phyloP scores from a whole-genome alignment of 148 eudicot species.

The Rhododendron simsii region DNA sequence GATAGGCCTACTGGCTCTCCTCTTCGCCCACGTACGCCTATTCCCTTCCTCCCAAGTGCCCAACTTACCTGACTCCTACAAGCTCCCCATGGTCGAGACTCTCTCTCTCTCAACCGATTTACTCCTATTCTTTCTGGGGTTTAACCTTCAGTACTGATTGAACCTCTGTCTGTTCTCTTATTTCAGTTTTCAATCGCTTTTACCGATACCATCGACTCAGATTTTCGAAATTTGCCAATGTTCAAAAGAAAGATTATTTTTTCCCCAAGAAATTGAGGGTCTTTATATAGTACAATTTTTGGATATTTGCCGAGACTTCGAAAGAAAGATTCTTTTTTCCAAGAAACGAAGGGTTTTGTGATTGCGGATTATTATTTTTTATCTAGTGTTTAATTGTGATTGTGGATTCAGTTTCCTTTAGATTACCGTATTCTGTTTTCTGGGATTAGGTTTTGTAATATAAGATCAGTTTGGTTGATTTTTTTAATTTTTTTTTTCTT shows the following conservation, averaged over 20 bases:
- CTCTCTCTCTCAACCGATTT: neutral
- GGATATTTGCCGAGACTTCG: neutral
- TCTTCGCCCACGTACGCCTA: slow-evolving; percentile 44
- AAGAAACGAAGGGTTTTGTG: neutral
- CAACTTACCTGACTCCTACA: slow-evolving; percentile 53
- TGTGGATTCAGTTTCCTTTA: neutral
- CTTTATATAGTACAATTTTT: too few relatives aligned
- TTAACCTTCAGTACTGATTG: neutral
- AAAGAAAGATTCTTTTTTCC: neutral
- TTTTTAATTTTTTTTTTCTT: slow-evolving; percentile 1
- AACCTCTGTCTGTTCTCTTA: neutral
- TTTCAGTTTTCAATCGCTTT: neutral
- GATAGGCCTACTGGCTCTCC: slow-evolving; percentile 54
- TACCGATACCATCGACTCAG: neutral
- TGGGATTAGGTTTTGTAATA: neutral
- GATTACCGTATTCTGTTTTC: neutral
- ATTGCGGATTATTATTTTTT: neutral
- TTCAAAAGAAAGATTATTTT: neutral
- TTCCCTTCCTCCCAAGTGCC: slow-evolving; percentile 39
- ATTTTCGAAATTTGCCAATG: neutral
- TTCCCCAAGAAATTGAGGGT: neutral
- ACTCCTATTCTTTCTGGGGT: neutral
- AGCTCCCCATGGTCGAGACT: slow-evolving; percentile 52
- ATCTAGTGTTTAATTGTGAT: neutral
- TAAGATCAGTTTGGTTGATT: neutral